Conservation (phyloP, 2,329 filamentous ascomycete species). For the Fusarium dlaminii region DNA sequence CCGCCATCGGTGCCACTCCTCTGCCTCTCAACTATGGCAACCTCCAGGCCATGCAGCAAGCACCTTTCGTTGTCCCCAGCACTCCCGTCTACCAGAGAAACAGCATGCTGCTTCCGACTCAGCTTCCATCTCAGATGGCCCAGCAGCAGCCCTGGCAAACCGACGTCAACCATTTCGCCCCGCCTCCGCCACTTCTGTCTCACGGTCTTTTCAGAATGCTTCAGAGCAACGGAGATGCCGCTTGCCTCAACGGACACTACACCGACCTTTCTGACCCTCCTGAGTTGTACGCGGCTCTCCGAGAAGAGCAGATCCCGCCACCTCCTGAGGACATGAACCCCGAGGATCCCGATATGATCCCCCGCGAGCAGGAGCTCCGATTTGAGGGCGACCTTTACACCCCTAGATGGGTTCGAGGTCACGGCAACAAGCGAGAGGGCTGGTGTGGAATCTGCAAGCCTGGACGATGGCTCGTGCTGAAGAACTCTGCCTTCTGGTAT, state of each 20-base stretch:
- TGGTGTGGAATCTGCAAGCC: slow-evolving; percentile 93
- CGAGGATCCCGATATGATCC: slow-evolving; percentile 76
- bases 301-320: slow-evolving; percentile 77
- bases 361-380: slow-evolving; percentile 80
- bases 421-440: slow-evolving; percentile 87
- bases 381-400: slow-evolving; percentile 87
- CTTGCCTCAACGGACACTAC: slow-evolving; percentile 74
- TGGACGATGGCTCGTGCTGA: slow-evolving; percentile 85
- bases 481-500: slow-evolving; percentile 94
- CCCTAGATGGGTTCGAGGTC: slow-evolving; percentile 83
- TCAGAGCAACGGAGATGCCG: slow-evolving; percentile 77
- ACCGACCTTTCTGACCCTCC: slow-evolving; percentile 78
- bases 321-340: slow-evolving; percentile 86
- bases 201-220: slow-evolving; percentile 79
- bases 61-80: slow-evolving; percentile 64
- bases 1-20: slow-evolving; percentile 57
- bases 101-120: slow-evolving; percentile 65
- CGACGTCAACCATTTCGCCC: slow-evolving; percentile 65
- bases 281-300: slow-evolving; percentile 78
- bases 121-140: slow-evolving; percentile 61
- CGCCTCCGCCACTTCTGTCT: slow-evolving; percentile 70
- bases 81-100: slow-evolving; percentile 62
- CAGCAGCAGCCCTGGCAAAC: slow-evolving; percentile 59
- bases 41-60: slow-evolving; percentile 64
- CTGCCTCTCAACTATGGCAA: slow-evolving; percentile 65